phyloP scores from a whole-genome alignment of 768 basidiomycete genomes.

The Auricularia sp. region DNA sequence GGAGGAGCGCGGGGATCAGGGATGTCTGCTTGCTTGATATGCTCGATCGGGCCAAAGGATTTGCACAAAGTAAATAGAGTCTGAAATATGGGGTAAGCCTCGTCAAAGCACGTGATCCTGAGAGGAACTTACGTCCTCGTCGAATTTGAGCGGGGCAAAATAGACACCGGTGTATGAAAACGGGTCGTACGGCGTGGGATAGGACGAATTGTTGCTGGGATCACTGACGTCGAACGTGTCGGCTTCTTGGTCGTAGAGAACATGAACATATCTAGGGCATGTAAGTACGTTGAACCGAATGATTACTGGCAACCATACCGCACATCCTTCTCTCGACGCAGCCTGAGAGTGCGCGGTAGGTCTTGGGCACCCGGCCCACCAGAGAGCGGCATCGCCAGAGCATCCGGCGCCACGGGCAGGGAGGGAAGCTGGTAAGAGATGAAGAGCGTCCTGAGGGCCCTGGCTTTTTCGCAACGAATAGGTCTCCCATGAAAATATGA shows the following conservation, averaged over 20 bases:
- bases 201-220: conserved; percentile 6
- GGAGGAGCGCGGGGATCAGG: conserved; percentile 18
- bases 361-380: not conserved
- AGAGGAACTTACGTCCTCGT: conserved; percentile 39
- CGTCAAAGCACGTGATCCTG: not conserved
- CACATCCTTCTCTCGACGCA: conserved; percentile 11
- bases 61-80: conserved; percentile 31
- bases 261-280: conserved; percentile 26
- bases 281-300: not conserved
- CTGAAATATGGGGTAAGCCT: conserved; percentile 25
- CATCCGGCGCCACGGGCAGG: not conserved
- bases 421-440: conserved; percentile 47
- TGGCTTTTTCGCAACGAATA: conserved; percentile 69
- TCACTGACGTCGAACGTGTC: conserved; percentile 3
- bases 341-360: conserved; percentile 32
- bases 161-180: conserved; percentile 30
- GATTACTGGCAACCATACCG: not conserved
- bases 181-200: conserved; percentile 10
- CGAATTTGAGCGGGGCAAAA: conserved; percentile 48
- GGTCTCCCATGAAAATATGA: conserved; percentile 55
- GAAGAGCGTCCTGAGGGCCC: conserved; percentile 63
- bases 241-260: conserved; percentile 51
- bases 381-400: conserved; percentile 5
- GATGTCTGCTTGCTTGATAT: conserved; percentile 26
- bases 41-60: conserved; percentile 59